These are phyloP conservation scores for Hypoxylon perforatum DNA, from an alignment of 495 filamentous ascomycete species.

Conservation along the genomic window DNA sequence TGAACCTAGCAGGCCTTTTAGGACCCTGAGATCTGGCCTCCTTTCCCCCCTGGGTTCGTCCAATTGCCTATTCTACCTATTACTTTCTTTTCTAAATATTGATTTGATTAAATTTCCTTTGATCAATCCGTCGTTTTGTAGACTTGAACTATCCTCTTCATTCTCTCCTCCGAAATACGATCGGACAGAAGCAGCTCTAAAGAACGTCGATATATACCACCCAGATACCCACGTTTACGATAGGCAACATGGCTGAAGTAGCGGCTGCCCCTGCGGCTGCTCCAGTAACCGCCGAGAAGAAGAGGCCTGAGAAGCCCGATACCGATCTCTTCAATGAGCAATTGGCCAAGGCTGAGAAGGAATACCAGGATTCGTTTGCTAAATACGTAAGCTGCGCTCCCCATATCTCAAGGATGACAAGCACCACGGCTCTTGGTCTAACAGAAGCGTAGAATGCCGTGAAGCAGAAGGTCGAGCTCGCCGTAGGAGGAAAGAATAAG, in stretches of 20 bases:
- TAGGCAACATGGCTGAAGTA: constrained; percentile 52
- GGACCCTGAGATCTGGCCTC: constrained; percentile 50
- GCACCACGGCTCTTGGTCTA: constrained; percentile 13
- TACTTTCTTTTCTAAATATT: constrained; percentile 29
- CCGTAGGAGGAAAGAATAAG: constrained; percentile 72
- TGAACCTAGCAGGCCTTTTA: constrained; percentile 28
- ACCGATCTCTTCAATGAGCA: constrained; percentile 75
- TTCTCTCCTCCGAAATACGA: constrained; percentile 15
- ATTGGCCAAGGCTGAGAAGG: constrained; percentile 83
- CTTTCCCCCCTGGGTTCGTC: constrained; percentile 34
- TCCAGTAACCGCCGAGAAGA: constrained; percentile 54
- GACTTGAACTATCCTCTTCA: constrained; percentile 42
- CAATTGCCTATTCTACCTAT: constrained; percentile 1
- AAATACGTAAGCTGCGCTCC: constrained; percentile 72
- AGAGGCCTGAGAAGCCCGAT: constrained; percentile 78
- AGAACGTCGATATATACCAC: not conserved
- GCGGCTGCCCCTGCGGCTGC: constrained; percentile 47
- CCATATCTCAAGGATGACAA: not conserved
- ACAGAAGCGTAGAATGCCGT: constrained; percentile 72
- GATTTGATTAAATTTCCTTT: constrained; percentile 31
- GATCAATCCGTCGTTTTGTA: constrained; percentile 18
- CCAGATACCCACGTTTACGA: constrained; percentile 1
- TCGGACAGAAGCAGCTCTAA: constrained; percentile 13
- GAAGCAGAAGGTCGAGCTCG: constrained; percentile 84
- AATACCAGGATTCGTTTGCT: constrained; percentile 75